phyloP scores from a whole-genome alignment of 1,284 basidiomycete genomes.

The Cryptococcus sp. region DNA sequence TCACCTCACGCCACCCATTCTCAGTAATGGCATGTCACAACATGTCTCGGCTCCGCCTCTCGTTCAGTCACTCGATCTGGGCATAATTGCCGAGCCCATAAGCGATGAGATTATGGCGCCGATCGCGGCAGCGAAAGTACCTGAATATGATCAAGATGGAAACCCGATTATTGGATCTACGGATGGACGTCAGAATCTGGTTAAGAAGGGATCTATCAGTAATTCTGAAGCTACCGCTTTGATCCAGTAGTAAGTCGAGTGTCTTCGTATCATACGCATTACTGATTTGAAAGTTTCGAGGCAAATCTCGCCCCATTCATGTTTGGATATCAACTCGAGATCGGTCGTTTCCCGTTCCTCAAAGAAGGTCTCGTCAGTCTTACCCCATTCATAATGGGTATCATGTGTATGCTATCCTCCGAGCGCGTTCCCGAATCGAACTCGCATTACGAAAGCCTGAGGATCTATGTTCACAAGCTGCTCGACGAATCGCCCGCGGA shows the following conservation, averaged over 20 bases:
- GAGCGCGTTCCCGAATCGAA: slow-evolving; percentile 28
- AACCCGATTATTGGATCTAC: slow-evolving; percentile 23
- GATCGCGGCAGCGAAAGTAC: too few relatives aligned
- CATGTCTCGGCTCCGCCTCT: too few relatives aligned
- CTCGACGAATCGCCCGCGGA: slow-evolving; percentile 36
- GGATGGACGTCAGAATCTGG: slow-evolving; percentile 36
- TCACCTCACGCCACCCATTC: neutral
- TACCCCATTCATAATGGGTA: slow-evolving; percentile 42
- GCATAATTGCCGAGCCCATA: too few relatives aligned
- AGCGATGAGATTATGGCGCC: too few relatives aligned
- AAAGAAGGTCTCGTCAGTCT: slow-evolving; percentile 31
- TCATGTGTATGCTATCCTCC: slow-evolving; percentile 36
- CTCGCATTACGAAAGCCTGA: slow-evolving; percentile 22
- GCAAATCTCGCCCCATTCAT: slow-evolving; percentile 27
- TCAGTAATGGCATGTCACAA: too few relatives aligned
- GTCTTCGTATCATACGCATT: neutral
- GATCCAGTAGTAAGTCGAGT: slow-evolving; percentile 33
- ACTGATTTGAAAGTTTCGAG: slow-evolving; percentile 29
- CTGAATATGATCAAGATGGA: neutral
- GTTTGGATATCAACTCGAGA: slow-evolving; percentile 38
- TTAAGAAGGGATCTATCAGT: slow-evolving; percentile 31
- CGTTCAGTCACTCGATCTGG: neutral
- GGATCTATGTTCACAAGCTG: slow-evolving; percentile 25
- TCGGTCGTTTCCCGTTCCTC: slow-evolving; percentile 40
- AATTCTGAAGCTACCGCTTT: slow-evolving; percentile 25